A percentile compares a stretch with the other conserved stretches of the same genome.
Evolutionary conservation across 1,284 basidiomycete species (phyloP).

Genomic region (Cryptococcus deneoformans): DNA sequence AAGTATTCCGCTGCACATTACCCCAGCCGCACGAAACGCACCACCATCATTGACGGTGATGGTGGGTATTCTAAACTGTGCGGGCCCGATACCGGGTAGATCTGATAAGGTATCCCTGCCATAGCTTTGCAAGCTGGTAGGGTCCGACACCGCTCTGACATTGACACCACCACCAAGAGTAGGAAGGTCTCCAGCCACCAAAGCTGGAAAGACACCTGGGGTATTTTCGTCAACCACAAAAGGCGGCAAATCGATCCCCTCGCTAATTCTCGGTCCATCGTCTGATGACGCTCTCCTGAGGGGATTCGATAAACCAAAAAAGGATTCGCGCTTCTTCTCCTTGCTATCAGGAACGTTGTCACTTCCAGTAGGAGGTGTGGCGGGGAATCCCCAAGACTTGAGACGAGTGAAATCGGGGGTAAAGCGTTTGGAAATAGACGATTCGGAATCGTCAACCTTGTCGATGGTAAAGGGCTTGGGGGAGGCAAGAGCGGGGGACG

Average conservation of each 20-base stretch:
- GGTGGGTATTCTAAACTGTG: no score
- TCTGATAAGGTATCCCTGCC: no score
- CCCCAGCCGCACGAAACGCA: no score
- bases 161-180: background rate
- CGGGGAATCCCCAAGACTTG: conserved; percentile 36
- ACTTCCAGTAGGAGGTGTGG: background rate
- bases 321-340: conserved; percentile 37
- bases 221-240: conserved; percentile 3
- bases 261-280: background rate
- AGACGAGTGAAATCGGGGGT: conserved; percentile 25
- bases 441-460: no score
- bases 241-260: conserved; percentile 8
- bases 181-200: background rate
- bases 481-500: no score
- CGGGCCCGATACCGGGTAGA: no score
- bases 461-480: no score
- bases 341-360: no score
- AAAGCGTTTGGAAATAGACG: background rate
- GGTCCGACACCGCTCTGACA: no score
- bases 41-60: no score
- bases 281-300: conserved; percentile 3
- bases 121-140: background rate
- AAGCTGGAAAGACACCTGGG: background rate
- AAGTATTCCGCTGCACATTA: background rate
- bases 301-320: conserved; percentile 40